Evolutionary conservation across 768 basidiomycete species (phyloP), one percentile per base, ranked within the genome.

Genomic region (Hericium coralloides): DNA sequence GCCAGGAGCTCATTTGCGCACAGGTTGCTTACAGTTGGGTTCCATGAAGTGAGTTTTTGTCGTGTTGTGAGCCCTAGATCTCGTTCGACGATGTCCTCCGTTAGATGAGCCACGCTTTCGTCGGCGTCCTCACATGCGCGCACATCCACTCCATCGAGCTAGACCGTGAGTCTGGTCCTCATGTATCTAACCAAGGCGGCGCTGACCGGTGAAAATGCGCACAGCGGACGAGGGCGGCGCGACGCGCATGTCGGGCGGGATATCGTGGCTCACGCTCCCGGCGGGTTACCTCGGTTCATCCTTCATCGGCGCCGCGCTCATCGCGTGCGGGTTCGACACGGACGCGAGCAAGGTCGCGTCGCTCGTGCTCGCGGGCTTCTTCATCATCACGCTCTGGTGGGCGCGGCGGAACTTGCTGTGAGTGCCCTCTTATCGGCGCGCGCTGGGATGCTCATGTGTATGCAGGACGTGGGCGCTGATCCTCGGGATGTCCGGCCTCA

Each of bases 351-450:
- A 95, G 67, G 65, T 93, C 48, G 92, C 91, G 1, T 82, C 82
- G 20, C 69, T 95, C 20, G 83, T 85, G 9, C 76, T 95, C 52
- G 93, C 84, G 9, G 87, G 69, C n/a, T 89, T 92, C 70, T 95
- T 94, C 73, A 61, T 95, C 36, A 76, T 94, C 63, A 93, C 91
- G 1, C 76, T 94, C 3, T 95, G 91, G 89, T 91, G 89, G 89
- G 88, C 89, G 8, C 75, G 87, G 51, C 76, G 74, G 60, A 89
- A 88, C 65, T 78, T 81, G 75, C 62, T 95, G 87, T 89, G 61
- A 64, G 84, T 65, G 3, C 17, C 15, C 38, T 25, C n/a, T 31
- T 38, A 25, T 20, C 15, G 17, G 43, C 43, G 43, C 43, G 9
- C 43, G 15, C 14, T 45, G n/a, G 43, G 43, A 17, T 25, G n/a